Conservation (phyloP, 2,329 filamentous ascomycete species). For the Ophiostoma populinum region DNA sequence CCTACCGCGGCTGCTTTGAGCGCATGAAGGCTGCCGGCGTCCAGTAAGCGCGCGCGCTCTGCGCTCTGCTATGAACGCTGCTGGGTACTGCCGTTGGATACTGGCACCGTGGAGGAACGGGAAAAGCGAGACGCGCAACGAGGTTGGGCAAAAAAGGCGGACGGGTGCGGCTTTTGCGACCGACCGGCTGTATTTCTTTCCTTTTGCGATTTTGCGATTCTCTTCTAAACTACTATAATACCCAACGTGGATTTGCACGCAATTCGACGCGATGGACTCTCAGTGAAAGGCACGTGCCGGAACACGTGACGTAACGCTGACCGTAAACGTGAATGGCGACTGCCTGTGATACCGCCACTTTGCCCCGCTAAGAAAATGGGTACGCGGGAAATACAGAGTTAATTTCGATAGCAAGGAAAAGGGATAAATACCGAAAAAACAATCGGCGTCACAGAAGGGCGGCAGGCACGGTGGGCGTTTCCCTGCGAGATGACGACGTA, state of each 20-base stretch:
- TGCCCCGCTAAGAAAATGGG: slow-evolving; percentile 3
- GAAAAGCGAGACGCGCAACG: too few species aligned
- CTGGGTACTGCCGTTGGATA: neutral
- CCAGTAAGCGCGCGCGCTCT: slow-evolving; percentile 27
- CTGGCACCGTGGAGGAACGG: neutral
- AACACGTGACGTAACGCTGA: slow-evolving; percentile 4
- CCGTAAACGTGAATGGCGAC: neutral
- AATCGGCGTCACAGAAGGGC: slow-evolving; percentile 1
- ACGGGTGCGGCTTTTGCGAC: too few species aligned
- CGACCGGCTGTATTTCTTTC: too few species aligned
- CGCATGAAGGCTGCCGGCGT: slow-evolving; percentile 41
- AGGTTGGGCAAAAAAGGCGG: too few species aligned
- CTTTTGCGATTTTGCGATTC: too few species aligned
- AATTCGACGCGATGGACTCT: too few species aligned
- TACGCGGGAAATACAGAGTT: neutral
- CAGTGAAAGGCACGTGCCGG: neutral
- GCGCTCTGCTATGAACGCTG: too few species aligned
- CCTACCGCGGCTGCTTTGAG: slow-evolving; percentile 44
- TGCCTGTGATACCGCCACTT: neutral
- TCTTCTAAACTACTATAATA: too few species aligned
- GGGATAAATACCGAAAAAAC: neutral
- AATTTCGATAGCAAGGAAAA: neutral
- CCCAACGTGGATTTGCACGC: too few species aligned
- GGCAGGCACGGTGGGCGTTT: neutral
- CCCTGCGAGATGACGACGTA: slow-evolving; percentile 9